Conservation (phyloP, 176 grass and related monocot genomes). For the Cocos nucifera region DNA sequence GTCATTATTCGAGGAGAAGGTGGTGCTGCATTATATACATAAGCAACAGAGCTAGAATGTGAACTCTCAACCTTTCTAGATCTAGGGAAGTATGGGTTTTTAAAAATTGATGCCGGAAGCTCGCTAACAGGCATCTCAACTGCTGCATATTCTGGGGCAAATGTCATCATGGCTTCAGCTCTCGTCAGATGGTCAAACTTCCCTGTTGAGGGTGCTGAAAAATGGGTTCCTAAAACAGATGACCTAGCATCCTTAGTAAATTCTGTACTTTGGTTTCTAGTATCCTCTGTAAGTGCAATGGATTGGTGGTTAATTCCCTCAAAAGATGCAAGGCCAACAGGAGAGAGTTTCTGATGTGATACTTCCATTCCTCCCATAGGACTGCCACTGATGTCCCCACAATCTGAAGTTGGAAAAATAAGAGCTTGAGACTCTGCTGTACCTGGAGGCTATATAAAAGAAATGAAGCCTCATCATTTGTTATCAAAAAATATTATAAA, state of each 20-base stretch:
- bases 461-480: conserved; percentile 1
- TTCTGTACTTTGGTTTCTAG: conserved; percentile 41
- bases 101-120: conserved; percentile 38
- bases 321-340: conserved; percentile 58
- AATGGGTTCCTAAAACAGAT: conserved; percentile 23
- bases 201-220: conserved; percentile 37
- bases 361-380: conserved; percentile 61
- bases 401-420: conserved; percentile 40
- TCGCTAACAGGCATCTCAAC: conserved; percentile 41
- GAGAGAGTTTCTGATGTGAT: conserved; percentile 63
- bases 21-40: conserved; percentile 58
- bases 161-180: conserved; percentile 88
- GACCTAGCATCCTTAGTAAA: conserved; percentile 45
- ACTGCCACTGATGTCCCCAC: conserved; percentile 56
- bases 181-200: conserved; percentile 72
- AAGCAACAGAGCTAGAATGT: conserved; percentile 63
- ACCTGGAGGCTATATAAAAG: conserved; percentile 75
- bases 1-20: conserved; percentile 32
- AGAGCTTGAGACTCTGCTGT: conserved; percentile 66
- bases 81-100: conserved; percentile 65
- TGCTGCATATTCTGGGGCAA: conserved; percentile 95
- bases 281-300: conserved; percentile 51
- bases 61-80: conserved; percentile 65
- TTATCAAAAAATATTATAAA: neutral
- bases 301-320: conserved; percentile 60